A percentile compares a stretch with the other conserved stretches of the same genome.
Conservation (phyloP, 139 green algal species). For the Zygnema circumcarinatum region DNA sequence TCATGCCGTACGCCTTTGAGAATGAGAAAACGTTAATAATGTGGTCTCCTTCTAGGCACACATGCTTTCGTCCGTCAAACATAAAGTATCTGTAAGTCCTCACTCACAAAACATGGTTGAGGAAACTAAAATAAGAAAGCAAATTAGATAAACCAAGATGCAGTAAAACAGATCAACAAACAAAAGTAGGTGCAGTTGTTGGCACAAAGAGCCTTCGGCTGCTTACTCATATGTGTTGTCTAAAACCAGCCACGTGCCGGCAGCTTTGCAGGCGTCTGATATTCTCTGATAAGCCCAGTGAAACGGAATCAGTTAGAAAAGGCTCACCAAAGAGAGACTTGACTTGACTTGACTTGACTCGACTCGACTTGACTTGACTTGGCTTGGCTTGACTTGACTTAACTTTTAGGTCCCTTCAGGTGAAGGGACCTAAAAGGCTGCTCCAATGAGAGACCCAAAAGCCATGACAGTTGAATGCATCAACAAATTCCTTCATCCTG, state of each 20-base stretch:
- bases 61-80: slow-evolving; percentile 74
- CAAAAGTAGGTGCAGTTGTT: background rate
- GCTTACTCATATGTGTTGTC: slow-evolving; percentile 91
- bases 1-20: slow-evolving; percentile 78
- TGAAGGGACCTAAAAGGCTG: too few species aligned
- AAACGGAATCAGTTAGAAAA: slow-evolving; percentile 6
- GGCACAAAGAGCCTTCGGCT: background rate
- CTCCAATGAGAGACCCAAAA: too few species aligned
- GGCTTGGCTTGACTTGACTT: too few species aligned
- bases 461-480: too few species aligned
- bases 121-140: background rate
- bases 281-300: slow-evolving; percentile 66
- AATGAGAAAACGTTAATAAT: slow-evolving; percentile 89
- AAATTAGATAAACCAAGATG: background rate
- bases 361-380: too few species aligned
- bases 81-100: slow-evolving; percentile 73
- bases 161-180: background rate
- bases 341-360: background rate
- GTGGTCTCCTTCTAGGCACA: slow-evolving; percentile 70
- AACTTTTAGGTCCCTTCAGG: too few species aligned
- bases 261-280: slow-evolving; percentile 66
- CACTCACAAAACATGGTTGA: slow-evolving; percentile 3
- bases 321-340: background rate
- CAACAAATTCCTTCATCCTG: too few species aligned
- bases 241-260: slow-evolving; percentile 84